These are phyloP conservation scores for Verbascum thapsus DNA, from an alignment of 257 asterid species.

Conservation along the genomic window DNA sequence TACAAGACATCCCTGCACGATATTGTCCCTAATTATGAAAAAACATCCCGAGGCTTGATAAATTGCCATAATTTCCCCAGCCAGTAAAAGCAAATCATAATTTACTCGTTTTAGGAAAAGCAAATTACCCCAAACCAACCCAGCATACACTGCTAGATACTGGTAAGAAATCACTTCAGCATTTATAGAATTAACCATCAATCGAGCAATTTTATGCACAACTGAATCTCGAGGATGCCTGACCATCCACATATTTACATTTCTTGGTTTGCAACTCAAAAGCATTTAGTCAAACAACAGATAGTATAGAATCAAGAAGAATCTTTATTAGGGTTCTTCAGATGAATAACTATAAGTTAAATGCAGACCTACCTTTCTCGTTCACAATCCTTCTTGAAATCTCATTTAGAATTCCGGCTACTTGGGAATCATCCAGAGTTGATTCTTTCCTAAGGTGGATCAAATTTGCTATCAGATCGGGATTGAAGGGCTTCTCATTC, in stretches of 20 bases:
- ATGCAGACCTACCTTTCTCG: conserved; percentile 67
- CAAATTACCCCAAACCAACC: too few relatives aligned
- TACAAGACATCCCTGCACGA: too few relatives aligned
- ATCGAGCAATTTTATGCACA: background rate
- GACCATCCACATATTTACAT: conserved; percentile 11
- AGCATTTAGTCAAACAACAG: background rate
- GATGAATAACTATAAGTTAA: conserved; percentile 21
- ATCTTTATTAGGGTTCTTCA: background rate
- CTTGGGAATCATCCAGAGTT: conserved; percentile 71
- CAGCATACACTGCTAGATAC: too few relatives aligned
- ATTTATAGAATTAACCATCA: too few relatives aligned
- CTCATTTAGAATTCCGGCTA: conserved; percentile 81
- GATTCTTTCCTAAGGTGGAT: conserved; percentile 83
- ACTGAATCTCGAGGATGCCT: conserved; percentile 5
- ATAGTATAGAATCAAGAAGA: conserved; percentile 3
- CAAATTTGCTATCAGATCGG: conserved; percentile 66
- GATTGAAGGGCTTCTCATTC: conserved; percentile 94
- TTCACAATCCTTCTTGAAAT: conserved; percentile 82
- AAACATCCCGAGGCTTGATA: too few relatives aligned
- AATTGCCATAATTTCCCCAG: too few relatives aligned
- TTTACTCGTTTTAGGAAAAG: too few relatives aligned
- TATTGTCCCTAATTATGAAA: too few relatives aligned
- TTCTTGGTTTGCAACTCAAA: conserved; percentile 24
- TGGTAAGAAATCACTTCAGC: too few relatives aligned
- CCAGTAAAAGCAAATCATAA: too few relatives aligned